Base-by-base conservation (phyloP, 176 grass and related monocot species). In the Zea luxurians region DNA sequence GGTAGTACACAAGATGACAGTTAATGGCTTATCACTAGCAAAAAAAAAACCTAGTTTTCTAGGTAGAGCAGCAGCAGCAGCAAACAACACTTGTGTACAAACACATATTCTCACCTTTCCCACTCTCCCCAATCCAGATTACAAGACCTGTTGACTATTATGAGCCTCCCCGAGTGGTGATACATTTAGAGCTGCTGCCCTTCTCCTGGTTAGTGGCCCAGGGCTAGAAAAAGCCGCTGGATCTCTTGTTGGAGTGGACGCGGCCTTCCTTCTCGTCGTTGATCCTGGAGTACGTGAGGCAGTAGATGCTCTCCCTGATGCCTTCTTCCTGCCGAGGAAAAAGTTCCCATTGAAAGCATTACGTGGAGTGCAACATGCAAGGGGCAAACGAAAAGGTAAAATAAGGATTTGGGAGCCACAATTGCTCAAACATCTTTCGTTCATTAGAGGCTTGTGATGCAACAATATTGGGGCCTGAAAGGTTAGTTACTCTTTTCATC, bases 171-270 rank as follows among this genome's bases (percentile, higher is more conserved):
- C 27, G 27, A 27, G 27, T 27, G 27, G 27, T 27, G 27, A 27
- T 27, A 27, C 27, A 27, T 27, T 27, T 27, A 27, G 38, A 40
- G 38, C 38, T 40, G 38, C 38, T 42, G 47, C 61, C 36, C 10
- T n/a, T n/a, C 45, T 64, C 48, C 76, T 78, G 62, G 76, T 54
- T 67, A 37, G 53, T 34, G 63, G 36, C 48, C 76, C 49, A 2
- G 46, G 36, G 7, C 71, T 73, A 57, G 16, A 2, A 41, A 40
- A 17, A 18, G 49, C 8, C 27, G 27, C 13, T 10, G 48, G 21
- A 36, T 7, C 48, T 40, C 35, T 73, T 54, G 52, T 16, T 54
- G 15, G 15, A 3, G 34, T 73, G 4, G 35, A 40, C 5, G 50
- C 9, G 41, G 0, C 37, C 36, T 12, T 40, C 38, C 38, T 8